A percentile compares a stretch with the other conserved stretches of the same genome.
These are phyloP conservation scores for Butyriboletus loyo DNA, from an alignment of 768 basidiomycete genomes.

Conservation along the genomic window DNA sequence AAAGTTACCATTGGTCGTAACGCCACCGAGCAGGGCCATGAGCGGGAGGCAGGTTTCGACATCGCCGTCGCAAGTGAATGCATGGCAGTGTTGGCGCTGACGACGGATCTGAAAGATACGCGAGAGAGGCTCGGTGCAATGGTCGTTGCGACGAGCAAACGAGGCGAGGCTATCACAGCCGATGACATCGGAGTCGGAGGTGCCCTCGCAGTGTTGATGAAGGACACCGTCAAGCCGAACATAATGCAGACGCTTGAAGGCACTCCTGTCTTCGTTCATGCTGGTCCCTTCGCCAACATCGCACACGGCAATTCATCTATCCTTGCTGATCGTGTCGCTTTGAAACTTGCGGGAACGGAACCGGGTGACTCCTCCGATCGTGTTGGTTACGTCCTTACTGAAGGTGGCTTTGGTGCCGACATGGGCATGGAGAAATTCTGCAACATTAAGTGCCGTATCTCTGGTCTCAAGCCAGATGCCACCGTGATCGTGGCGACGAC, in stretches of 20 bases:
- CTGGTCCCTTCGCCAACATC: constrained; percentile 98
- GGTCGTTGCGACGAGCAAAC: constrained; percentile 94
- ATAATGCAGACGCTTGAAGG: constrained; percentile 99
- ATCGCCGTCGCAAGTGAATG: constrained; percentile 96
- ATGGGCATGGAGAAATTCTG: constrained; percentile 99
- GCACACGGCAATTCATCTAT: constrained; percentile 99
- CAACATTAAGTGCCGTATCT: constrained; percentile 97
- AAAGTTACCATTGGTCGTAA: constrained; percentile 92
- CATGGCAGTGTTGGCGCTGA: constrained; percentile 96
- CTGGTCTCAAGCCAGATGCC: constrained; percentile 90
- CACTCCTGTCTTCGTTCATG: constrained; percentile 98
- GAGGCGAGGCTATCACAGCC: constrained; percentile 88
- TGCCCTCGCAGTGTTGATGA: constrained; percentile 94
- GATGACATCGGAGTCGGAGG: constrained; percentile 96
- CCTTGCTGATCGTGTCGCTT: constrained; percentile 92
- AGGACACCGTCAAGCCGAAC: constrained; percentile 99
- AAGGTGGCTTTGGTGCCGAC: constrained; percentile 98
- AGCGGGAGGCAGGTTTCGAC: constrained; percentile 90
- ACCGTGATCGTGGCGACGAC: constrained; percentile 96
- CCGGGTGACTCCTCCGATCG: constrained; percentile 79
- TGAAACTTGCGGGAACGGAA: constrained; percentile 96
- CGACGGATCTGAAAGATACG: constrained; percentile 89
- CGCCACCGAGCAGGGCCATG: constrained; percentile 84
- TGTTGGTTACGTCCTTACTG: constrained; percentile 93
- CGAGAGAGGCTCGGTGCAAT: constrained; percentile 87